Conservation (phyloP, 2,329 filamentous ascomycete species). For the Paraphoma sp. region DNA sequence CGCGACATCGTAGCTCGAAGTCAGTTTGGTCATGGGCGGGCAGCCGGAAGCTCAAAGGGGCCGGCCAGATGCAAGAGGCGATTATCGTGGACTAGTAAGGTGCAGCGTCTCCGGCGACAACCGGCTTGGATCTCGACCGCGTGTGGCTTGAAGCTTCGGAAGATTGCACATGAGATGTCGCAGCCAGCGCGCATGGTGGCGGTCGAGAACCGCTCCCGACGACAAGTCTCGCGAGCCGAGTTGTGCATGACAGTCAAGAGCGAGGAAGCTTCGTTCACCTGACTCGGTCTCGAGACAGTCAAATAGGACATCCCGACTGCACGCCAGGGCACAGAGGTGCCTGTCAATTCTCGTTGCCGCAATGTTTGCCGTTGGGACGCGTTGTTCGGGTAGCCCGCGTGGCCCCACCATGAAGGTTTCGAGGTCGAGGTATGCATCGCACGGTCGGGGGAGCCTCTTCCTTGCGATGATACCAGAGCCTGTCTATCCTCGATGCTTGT, state of each 20-base stretch:
- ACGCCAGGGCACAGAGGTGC: not conserved
- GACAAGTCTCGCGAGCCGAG: not conserved
- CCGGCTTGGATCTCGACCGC: not conserved
- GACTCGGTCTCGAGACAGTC: not conserved
- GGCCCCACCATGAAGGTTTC: too few relatives aligned
- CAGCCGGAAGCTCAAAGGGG: not conserved
- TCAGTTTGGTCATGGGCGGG: not conserved
- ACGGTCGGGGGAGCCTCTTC: too few relatives aligned
- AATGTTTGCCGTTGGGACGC: too few relatives aligned
- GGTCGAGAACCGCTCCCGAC: not conserved
- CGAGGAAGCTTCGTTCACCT: not conserved
- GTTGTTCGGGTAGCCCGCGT: too few relatives aligned
- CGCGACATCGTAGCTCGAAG: not conserved
- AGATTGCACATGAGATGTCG: not conserved
- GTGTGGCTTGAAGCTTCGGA: slow-evolving; percentile 1
- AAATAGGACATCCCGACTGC: too few relatives aligned
- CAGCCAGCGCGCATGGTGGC: not conserved
- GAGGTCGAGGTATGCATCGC: too few relatives aligned
- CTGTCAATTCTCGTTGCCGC: not conserved
- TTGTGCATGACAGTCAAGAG: slow-evolving; percentile 1
- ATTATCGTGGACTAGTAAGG: slow-evolving; percentile 6
- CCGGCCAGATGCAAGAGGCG: slow-evolving; percentile 1
- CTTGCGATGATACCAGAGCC: too few relatives aligned
- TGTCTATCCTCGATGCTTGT: not conserved
- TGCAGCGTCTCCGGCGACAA: slow-evolving; percentile 1